These are phyloP conservation scores for Thelonectria olida DNA, from an alignment of 2,329 filamentous ascomycete genomes.

Conservation along the genomic window DNA sequence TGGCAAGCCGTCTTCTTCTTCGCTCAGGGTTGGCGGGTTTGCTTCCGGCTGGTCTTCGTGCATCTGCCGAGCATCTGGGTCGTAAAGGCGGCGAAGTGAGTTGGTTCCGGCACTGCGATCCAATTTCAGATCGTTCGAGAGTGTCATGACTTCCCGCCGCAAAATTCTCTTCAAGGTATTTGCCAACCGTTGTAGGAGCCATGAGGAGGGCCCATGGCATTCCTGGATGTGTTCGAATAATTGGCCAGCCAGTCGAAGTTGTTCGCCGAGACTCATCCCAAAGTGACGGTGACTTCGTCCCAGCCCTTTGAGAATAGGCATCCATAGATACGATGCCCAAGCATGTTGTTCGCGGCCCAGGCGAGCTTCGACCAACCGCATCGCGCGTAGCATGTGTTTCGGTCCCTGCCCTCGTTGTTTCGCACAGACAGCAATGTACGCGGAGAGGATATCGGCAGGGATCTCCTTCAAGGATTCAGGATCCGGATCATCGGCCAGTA, in stretches of 20 bases:
- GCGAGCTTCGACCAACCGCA: constrained; percentile 41
- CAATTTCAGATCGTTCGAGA: constrained; percentile 29
- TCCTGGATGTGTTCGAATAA: constrained; percentile 42
- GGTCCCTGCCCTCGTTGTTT: constrained; percentile 32
- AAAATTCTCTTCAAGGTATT: constrained; percentile 40
- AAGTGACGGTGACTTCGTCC: constrained; percentile 42
- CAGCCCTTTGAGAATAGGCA: constrained; percentile 45
- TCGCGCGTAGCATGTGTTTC: constrained; percentile 43
- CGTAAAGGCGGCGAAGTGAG: constrained; percentile 28
- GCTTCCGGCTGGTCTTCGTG: constrained; percentile 8
- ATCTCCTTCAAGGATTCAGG: constrained; percentile 35
- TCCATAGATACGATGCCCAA: constrained; percentile 46
- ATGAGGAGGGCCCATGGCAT: constrained; percentile 33
- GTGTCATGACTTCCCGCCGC: constrained; percentile 35
- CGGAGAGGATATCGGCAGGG: constrained; percentile 52
- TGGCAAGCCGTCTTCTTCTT: constrained; percentile 5
- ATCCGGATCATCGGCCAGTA: constrained; percentile 38
- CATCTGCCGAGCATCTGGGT: constrained; percentile 21
- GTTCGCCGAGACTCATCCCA: constrained; percentile 40
- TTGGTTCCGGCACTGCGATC: constrained; percentile 18
- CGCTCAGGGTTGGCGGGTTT: background rate
- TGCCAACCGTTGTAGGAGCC: constrained; percentile 36
- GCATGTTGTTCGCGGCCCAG: constrained; percentile 33
- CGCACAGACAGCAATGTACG: constrained; percentile 55
- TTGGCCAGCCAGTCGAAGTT: constrained; percentile 42